A percentile compares a stretch with the other conserved stretches of the same genome.
Evolutionary conservation across 768 basidiomycete genomes (phyloP).

Genomic region (Pulveroboletus ravenelii): DNA sequence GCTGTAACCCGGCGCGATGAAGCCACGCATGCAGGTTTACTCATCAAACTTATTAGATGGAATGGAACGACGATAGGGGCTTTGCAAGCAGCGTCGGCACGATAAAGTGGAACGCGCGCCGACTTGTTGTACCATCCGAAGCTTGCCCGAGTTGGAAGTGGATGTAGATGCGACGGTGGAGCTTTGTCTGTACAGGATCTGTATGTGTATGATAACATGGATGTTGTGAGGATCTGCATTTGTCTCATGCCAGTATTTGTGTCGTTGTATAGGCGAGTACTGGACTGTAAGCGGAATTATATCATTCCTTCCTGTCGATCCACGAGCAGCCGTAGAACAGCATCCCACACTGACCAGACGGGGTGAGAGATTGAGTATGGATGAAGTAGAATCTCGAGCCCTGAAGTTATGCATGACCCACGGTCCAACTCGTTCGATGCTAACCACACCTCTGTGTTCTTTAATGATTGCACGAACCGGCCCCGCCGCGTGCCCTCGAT

Average conservation of each 20-base stretch:
- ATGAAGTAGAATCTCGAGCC: too few relatives aligned
- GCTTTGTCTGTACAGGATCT: neutral
- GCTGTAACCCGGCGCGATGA: neutral
- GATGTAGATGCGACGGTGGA: neutral
- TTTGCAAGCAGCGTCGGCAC: neutral
- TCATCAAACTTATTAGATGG: slow-evolving; percentile 2
- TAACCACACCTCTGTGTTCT: too few relatives aligned
- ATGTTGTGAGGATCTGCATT: neutral
- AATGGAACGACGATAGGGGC: slow-evolving; percentile 13
- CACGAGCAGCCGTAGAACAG: too few relatives aligned
- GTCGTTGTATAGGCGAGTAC: too few relatives aligned
- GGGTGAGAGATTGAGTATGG: too few relatives aligned
- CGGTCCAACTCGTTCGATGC: too few relatives aligned
- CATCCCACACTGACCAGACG: too few relatives aligned
- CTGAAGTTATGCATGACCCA: too few relatives aligned
- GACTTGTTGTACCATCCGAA: neutral
- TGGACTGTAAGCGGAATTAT: too few relatives aligned
- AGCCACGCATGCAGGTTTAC: neutral
- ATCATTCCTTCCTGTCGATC: too few relatives aligned
- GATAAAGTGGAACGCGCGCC: neutral
- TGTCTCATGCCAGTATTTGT: neutral
- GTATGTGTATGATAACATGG: neutral
- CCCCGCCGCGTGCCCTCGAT: too few relatives aligned
- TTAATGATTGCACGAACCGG: too few relatives aligned
- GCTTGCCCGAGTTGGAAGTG: neutral